Evolutionary conservation across 345 rosid species (phyloP).

Genomic region (Acer saccharum): DNA sequence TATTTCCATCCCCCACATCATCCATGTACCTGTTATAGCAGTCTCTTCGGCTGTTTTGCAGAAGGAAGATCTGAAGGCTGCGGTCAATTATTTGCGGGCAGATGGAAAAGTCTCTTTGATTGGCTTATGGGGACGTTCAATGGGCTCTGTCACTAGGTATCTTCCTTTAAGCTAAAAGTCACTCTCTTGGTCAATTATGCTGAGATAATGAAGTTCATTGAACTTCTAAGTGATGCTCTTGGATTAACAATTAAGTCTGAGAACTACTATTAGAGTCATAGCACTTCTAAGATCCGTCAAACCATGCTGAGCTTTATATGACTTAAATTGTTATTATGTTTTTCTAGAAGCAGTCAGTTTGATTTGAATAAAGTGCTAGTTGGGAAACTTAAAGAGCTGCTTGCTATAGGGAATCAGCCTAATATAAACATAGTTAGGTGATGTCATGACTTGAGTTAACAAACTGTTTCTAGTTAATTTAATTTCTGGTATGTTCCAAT

Average conservation of each 20-base stretch:
- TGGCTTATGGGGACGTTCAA: conserved; percentile 96
- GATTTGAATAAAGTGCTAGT: background rate
- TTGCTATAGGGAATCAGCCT: background rate
- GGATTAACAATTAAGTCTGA: background rate
- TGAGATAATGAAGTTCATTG: conserved; percentile 1
- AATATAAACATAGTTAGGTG: background rate
- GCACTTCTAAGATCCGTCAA: background rate
- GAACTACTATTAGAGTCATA: background rate
- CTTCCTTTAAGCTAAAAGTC: conserved; percentile 15
- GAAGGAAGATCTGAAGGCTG: conserved; percentile 89
- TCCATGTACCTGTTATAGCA: background rate
- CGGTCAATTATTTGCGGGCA: conserved; percentile 76
- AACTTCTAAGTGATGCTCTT: background rate
- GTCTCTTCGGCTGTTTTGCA: conserved; percentile 37
- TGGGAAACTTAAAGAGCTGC: background rate
- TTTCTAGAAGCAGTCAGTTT: background rate
- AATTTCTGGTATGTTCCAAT: background rate
- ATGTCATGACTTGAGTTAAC: background rate
- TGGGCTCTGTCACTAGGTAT: conserved; percentile 96
- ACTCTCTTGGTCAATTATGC: background rate
- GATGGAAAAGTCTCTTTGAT: conserved; percentile 92
- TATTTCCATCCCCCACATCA: background rate
- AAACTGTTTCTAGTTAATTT: background rate
- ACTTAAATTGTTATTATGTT: background rate
- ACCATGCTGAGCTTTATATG: background rate